Evolutionary conservation across 495 filamentous ascomycete species (phyloP), one percentile per base, ranked within the genome.

Genomic region (Schizothecium vesticola): DNA sequence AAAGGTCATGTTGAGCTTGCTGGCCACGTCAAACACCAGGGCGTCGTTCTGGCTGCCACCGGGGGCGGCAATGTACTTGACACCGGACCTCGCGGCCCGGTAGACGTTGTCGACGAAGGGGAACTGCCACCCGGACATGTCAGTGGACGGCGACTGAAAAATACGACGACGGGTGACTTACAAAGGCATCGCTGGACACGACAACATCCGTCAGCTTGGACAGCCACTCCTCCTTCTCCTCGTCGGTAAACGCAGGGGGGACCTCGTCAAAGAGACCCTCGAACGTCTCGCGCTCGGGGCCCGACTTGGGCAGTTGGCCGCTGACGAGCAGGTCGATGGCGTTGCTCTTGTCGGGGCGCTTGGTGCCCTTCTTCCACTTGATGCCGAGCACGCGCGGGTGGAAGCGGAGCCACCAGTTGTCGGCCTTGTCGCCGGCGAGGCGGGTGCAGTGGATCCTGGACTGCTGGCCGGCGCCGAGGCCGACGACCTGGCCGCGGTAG

Each of bases 371-470:
- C 87, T 96, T 97, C 91, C 91, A 99, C 82, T 94, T 92, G 79
- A 98, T 88, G 75, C 85, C 84, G 33, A 97, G 84, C 8, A 93
- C 88, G 43, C 91, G 90, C 63, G 92, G 89, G 82, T 97, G 91
- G 86, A 97, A 97, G 72, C 95, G 90, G 82, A 98, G 89, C 95
- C 95, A 99, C 95, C 95, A 99, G 84, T 94, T 96, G 80, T 99
- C 95, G 61, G 93, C 92, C 84, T 99, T 99, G 82, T 97, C 95
- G 70, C 96, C 95, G n/a, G 95, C 95, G 56, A 99, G 86, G 69
- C 95, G 90, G 26, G 95, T 99, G 85, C 96, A 98, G 85, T 98
- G 96, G 73, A 99, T 99, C 71, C 95, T 89, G 69, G 91, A 94
- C 82, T 99, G 95, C 80, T 99, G 95, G 63, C 95, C 95, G 63